Conservation (phyloP, 2,329 filamentous ascomycete species). For the Clarireedia sp. region DNA sequence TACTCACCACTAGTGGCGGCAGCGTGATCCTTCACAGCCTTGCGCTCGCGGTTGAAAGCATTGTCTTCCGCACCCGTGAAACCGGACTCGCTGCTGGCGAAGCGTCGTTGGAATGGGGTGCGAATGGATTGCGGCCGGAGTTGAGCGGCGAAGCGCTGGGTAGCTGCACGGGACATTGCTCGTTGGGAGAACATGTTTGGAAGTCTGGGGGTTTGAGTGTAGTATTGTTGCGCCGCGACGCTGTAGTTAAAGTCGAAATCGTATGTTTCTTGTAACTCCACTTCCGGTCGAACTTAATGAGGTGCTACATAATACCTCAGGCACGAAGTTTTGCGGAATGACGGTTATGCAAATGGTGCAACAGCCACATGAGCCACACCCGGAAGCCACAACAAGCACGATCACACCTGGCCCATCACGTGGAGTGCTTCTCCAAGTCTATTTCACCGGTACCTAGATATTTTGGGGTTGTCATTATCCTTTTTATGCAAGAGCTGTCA, state of each 20-base stretch:
- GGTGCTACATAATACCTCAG: no score
- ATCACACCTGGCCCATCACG: no score
- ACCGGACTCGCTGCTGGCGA: constrained; percentile 54
- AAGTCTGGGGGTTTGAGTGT: constrained; percentile 14
- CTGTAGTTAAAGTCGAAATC: not conserved
- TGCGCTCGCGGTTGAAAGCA: constrained; percentile 86
- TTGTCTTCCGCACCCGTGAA: constrained; percentile 66
- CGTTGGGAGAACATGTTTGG: constrained; percentile 56
- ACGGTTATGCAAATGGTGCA: no score
- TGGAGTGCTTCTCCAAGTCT: no score
- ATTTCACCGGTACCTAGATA: no score
- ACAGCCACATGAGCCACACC: no score
- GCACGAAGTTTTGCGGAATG: no score
- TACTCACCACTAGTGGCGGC: constrained; percentile 69
- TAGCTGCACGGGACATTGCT: constrained; percentile 46
- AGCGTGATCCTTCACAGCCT: constrained; percentile 86
- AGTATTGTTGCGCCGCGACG: constrained; percentile 5
- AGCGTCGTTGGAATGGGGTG: constrained; percentile 57
- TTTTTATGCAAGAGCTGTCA: no score
- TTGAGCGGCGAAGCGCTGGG: constrained; percentile 55
- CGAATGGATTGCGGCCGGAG: constrained; percentile 48
- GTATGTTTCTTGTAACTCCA: constrained; percentile 4
- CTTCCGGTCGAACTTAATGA: not conserved
- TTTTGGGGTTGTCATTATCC: no score
- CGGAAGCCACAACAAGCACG: no score